Base-by-base conservation (phyloP, 257 asterid species). In the Solanum chiquidenum region DNA sequence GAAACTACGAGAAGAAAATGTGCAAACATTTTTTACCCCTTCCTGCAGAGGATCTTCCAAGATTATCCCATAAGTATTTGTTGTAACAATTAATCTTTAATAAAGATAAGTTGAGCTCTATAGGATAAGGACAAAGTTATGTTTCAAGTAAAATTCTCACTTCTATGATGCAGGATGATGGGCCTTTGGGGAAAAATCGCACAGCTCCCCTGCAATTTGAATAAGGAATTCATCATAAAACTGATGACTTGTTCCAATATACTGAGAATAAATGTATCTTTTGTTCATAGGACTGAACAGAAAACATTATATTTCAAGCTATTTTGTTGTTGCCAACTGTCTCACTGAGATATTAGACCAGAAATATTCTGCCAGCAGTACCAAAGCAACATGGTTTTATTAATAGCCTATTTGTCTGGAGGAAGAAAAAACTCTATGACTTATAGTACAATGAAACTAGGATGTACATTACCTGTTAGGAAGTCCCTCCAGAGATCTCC, bases 401-500 rank as follows among this genome's bases (percentile, higher is more conserved):
- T 58, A 66, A 76, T 25, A 60, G 55, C 14, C 10, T 11, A 75
- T 75, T 75, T 9, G 12, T 76, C 35, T 40, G 83, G 38, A 23
- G 60, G 27, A 76, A 55, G 9, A 38, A 12, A 76, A 38, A 40
- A 77, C 37, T 40, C 11, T 20, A 23, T 35, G 49, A 75, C 21
- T 38, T 38, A 7, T 4, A 76, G 14, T 42, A 3, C 49, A 11
- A 11, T 11, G 49, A 79, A 25, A 79, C 64, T 79, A 42, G 38
- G 38, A 42, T 25, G 23, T n/a, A 79, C 1, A 7, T 23, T 92
- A 95, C 99, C 95, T 94, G 92, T 96, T 96, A 73, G 98, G 98
- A 88, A 96, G 99, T 83, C 99, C 99, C 91, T 96, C 98, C 79
- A 96, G 88, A 84, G 99, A 95, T 91, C 98, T 91, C 98, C 98